Percentiles rank a stretch among this genome's conserved stretches.
These are phyloP conservation scores for Candida coquimbonensis DNA, from an alignment of 805 yeast species.

Conservation along the genomic window DNA sequence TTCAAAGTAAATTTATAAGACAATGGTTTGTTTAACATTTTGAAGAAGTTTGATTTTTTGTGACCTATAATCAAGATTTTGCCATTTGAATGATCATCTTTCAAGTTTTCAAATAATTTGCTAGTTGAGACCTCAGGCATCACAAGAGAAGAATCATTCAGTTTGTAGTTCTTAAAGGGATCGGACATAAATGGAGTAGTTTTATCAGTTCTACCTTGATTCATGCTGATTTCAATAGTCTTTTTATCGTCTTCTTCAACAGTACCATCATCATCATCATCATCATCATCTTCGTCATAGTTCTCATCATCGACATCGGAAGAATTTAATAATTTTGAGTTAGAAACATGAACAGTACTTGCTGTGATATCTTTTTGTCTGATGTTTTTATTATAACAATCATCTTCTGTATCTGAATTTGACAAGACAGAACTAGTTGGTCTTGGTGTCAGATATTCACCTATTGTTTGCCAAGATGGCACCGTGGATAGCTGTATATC, in stretches of 20 bases:
- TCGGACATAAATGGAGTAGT: not conserved
- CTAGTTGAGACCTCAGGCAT: slow-evolving; percentile 15
- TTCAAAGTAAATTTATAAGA: slow-evolving; percentile 17
- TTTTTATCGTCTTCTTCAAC: slow-evolving; percentile 15
- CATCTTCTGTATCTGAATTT: slow-evolving; percentile 23
- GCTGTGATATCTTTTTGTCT: not conserved
- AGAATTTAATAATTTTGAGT: not conserved
- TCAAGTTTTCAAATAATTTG: not conserved
- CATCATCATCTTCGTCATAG: slow-evolving; percentile 12
- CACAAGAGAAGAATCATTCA: slow-evolving; percentile 10
- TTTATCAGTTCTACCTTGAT: slow-evolving; percentile 9
- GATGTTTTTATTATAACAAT: not conserved
- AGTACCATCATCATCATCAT: not conserved
- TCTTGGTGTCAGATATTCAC: slow-evolving; percentile 13
- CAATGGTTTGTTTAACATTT: slow-evolving; percentile 10
- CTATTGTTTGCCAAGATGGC: slow-evolving; percentile 21
- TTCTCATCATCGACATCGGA: not conserved
- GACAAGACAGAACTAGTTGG: slow-evolving; percentile 25
- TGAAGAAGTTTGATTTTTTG: slow-evolving; percentile 16
- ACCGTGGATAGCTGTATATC: slow-evolving; percentile 2
- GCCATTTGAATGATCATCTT: slow-evolving; percentile 1
- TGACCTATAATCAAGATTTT: slow-evolving; percentile 22
- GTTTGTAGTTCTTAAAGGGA: too few relatives aligned
- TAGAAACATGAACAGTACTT: not conserved
- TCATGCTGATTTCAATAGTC: slow-evolving; percentile 21